Evolutionary conservation across 805 yeast genomes (phyloP), one percentile per base, ranked within the genome.

Genomic region (Metschnikowia baotianmanensis): DNA sequence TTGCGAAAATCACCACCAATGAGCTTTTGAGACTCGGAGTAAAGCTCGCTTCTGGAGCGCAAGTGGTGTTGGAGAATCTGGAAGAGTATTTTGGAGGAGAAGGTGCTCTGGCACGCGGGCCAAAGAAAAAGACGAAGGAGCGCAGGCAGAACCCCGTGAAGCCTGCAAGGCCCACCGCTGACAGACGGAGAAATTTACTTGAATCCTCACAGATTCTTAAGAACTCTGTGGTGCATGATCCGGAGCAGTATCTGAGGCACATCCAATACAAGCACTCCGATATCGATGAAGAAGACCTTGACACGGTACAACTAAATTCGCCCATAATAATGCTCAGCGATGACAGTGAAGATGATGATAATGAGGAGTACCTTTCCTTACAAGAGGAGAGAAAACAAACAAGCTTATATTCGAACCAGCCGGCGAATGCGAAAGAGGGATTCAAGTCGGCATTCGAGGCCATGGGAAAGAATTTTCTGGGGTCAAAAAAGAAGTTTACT

Each of bases 1-100:
- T 90, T 62, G 81, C 90, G 1, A 81, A 75, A 51, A 81, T 84
- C 3, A 83, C 97, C 0, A 77, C 93, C 3, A 84, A 82, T 42
- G 96, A 90, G 58, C 61, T 89, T 24, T 67, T 90, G 32, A 83
- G 83, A 51, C 69, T 90, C 33, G 96, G 96, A 1, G 91, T 86
- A 0, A 87, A 84, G 52, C 57, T 90, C 21, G 90, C 95, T 1
- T 83, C 89, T 8, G 96, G 97, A 0, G 86, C 96, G 0, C 97
- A 89, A 54, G 78, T 82, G 0, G 61, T 86, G 2, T 61, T 90
- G 31, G 96, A 89, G 51, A 79, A 76, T 38, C 82, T 95, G 0
- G 97, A 89, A 56, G 84, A 82, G 49, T 73, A 77, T 6, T 63
- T 87, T 28, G 95, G 93, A 6, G 95, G 95, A 0, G 71, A 71